A percentile compares a stretch with the other conserved stretches of the same genome.
Evolutionary conservation across 139 green algal genomes (phyloP).

Genomic region (Coccomyxa sp.): DNA sequence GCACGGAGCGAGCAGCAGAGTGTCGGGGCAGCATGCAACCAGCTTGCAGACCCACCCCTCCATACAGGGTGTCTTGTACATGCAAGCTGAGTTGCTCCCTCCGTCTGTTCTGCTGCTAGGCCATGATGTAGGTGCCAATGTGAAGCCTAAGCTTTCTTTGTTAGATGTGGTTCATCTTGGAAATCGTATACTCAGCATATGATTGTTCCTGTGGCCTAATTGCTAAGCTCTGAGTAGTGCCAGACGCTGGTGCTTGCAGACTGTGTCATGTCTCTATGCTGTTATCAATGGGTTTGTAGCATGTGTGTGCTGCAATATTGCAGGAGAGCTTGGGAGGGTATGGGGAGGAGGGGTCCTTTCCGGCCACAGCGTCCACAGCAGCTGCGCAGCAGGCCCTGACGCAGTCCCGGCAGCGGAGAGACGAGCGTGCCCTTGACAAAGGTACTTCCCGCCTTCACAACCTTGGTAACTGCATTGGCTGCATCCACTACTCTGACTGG

Average conservation of each 20-base stretch:
- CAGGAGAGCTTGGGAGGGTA: not conserved
- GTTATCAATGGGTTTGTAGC: not conserved
- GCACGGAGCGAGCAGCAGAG: too few species aligned
- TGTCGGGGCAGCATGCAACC: too few species aligned
- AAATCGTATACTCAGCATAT: not conserved
- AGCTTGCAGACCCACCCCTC: too few species aligned
- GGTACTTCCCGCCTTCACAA: not conserved
- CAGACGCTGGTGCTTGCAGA: too few species aligned
- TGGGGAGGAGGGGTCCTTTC: not conserved
- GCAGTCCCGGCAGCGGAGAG: constrained; percentile 12
- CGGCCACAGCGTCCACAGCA: not conserved
- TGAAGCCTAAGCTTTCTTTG: too few species aligned
- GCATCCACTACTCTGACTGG: not conserved
- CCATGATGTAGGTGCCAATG: too few species aligned
- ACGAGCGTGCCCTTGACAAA: constrained; percentile 7
- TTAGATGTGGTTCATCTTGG: too few species aligned
- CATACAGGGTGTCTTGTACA: too few species aligned
- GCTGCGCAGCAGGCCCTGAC: not conserved
- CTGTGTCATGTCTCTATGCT: not conserved
- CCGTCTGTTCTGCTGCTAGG: too few species aligned
- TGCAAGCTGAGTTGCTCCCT: too few species aligned
- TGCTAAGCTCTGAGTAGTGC: too few species aligned
- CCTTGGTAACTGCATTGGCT: not conserved
- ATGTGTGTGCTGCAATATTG: too few species aligned
- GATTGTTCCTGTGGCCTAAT: not conserved